These are phyloP conservation scores for Puccinia horiana DNA, from an alignment of 1,284 basidiomycete species.

Conservation along the genomic window DNA sequence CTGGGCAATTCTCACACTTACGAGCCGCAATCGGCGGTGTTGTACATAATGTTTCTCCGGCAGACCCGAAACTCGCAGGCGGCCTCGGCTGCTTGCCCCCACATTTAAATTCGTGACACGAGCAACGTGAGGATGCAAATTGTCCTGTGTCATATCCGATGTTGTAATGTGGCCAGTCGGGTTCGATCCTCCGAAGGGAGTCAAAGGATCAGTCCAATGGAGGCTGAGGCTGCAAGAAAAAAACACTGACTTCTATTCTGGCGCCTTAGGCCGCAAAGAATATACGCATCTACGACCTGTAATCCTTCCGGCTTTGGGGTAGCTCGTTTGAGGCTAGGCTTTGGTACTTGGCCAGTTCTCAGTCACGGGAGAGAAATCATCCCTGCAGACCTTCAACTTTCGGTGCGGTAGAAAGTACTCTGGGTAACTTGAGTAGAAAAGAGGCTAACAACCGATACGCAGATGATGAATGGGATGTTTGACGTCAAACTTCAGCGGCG, in stretches of 20 bases:
- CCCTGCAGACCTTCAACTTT: constrained; percentile 23
- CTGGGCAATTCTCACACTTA: constrained; percentile 13
- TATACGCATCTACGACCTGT: not conserved
- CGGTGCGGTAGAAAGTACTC: constrained; percentile 21
- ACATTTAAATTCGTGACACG: not conserved
- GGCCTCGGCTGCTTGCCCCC: not conserved
- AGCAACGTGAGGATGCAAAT: no score
- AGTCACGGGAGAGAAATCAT: constrained; percentile 6
- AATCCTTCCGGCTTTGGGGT: constrained; percentile 22
- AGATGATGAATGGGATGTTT: constrained; percentile 6
- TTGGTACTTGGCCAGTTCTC: not conserved
- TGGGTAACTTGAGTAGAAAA: not conserved
- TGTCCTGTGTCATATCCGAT: no score
- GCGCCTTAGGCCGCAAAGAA: not conserved
- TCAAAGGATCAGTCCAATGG: no score
- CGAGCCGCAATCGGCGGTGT: not conserved
- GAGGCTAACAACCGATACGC: constrained; percentile 9
- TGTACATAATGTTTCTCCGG: not conserved
- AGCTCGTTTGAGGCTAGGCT: not conserved
- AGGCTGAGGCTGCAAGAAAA: not conserved
- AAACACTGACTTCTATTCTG: not conserved
- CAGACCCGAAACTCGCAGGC: not conserved
- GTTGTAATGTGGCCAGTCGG: no score
- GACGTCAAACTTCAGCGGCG: not conserved
- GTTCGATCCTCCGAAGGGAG: no score